Percentiles rank a stretch among this genome's conserved stretches.
Conservation (phyloP, 192 early-diverging fungal species). For the Globomyces pollinis-pini region DNA sequence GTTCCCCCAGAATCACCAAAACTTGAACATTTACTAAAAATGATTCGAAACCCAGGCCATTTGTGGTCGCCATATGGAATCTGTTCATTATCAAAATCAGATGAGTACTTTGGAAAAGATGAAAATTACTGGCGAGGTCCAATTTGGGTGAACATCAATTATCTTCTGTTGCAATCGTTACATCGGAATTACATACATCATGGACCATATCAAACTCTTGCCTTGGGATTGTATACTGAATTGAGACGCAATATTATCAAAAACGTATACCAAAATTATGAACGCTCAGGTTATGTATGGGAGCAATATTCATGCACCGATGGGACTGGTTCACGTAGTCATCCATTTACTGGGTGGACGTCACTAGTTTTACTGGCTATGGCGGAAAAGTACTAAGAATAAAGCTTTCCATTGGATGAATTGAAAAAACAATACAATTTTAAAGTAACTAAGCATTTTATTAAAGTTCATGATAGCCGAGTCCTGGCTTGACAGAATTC, state of each 20-base stretch:
- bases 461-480: too few relatives aligned
- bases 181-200: constrained; percentile 50
- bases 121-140: constrained; percentile 96
- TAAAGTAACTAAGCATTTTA: too few relatives aligned
- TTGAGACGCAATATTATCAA: constrained; percentile 68
- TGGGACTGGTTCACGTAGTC: constrained; percentile 71
- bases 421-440: too few relatives aligned
- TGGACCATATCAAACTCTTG: constrained; percentile 63
- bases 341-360: constrained; percentile 96
- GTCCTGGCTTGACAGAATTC: too few relatives aligned
- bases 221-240: constrained; percentile 60
- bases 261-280: constrained; percentile 70
- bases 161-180: constrained; percentile 66
- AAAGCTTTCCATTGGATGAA: too few relatives aligned
- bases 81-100: constrained; percentile 26
- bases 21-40: constrained; percentile 62
- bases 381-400: constrained; percentile 60
- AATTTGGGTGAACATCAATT: constrained; percentile 91
- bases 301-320: constrained; percentile 78
- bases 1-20: constrained; percentile 61
- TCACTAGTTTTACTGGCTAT: constrained; percentile 74
- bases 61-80: constrained; percentile 71
- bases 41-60: constrained; percentile 66
- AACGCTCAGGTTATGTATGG: constrained; percentile 75
- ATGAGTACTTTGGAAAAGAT: constrained; percentile 59